phyloP scores from a whole-genome alignment of 2,329 filamentous ascomycete species.

The Magnaporthiopsis rhizophila region DNA sequence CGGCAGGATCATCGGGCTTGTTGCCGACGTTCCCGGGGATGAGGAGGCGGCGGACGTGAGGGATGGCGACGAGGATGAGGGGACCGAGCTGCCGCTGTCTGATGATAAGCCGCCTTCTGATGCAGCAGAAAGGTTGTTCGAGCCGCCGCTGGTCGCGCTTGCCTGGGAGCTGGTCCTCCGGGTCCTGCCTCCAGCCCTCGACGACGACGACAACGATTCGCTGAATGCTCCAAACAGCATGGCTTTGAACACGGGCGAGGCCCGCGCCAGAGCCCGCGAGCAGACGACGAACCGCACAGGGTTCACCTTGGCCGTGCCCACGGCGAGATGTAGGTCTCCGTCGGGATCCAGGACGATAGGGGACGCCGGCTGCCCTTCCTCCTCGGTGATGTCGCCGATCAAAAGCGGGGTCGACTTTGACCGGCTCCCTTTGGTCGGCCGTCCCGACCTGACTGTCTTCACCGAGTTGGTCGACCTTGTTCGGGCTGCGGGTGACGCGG shows the following conservation, averaged over 20 bases:
- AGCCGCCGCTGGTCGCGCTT: not conserved
- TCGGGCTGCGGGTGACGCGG: not conserved
- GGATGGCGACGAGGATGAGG: not conserved
- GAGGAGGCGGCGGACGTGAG: not conserved
- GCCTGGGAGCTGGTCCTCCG: not conserved
- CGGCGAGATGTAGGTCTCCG: constrained; percentile 11
- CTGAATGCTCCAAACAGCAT: constrained; percentile 22
- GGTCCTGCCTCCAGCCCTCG: not conserved
- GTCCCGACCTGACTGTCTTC: not conserved
- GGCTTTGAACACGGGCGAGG: constrained; percentile 19
- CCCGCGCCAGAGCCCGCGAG: constrained; percentile 19
- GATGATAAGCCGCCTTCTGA: not conserved
- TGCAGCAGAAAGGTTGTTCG: not conserved
- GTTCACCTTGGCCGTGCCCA: constrained; percentile 7
- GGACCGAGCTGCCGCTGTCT: not conserved
- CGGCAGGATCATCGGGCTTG: not conserved
- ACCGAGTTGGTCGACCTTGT: not conserved
- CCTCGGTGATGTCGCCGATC: not conserved
- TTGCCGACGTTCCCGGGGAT: not conserved
- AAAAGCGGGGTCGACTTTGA: not conserved
- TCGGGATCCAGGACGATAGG: constrained; percentile 10
- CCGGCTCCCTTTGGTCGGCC: not conserved
- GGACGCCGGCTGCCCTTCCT: not conserved
- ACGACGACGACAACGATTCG: constrained; percentile 12
- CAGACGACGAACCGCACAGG: constrained; percentile 17